These are phyloP conservation scores for Borovskyia barvae DNA, from an alignment of 208 protist species.

Conservation along the genomic window DNA sequence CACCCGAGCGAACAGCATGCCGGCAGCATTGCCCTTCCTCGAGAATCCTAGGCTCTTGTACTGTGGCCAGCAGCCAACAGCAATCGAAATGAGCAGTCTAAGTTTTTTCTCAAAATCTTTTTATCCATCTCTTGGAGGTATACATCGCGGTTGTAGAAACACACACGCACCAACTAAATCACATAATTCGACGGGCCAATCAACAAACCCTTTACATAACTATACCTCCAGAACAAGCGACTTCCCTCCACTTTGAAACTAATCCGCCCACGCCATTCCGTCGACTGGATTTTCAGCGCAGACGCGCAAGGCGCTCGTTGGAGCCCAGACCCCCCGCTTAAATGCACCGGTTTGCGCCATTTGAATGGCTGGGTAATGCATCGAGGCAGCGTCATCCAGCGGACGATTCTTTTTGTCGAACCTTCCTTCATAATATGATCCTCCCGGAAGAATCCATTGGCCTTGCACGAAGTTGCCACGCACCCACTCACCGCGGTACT, in stretches of 20 bases:
- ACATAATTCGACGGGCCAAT: background rate
- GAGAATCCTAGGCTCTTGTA: too few species aligned
- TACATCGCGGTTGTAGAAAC: background rate
- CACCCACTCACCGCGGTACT: constrained; percentile 83
- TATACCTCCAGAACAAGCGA: background rate
- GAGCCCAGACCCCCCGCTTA: constrained; percentile 75
- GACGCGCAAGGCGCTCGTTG: constrained; percentile 54
- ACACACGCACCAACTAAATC: background rate
- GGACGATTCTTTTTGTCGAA: constrained; percentile 90
- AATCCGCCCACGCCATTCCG: constrained; percentile 32
- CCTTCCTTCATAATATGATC: constrained; percentile 86
- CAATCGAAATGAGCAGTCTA: too few species aligned
- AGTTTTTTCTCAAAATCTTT: too few species aligned
- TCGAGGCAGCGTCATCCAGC: constrained; percentile 61
- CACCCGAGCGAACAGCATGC: too few species aligned
- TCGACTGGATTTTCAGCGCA: constrained; percentile 49
- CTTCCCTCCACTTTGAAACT: background rate
- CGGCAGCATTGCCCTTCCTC: too few species aligned
- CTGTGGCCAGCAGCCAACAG: too few species aligned
- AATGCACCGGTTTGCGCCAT: constrained; percentile 78
- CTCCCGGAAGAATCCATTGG: constrained; percentile 86
- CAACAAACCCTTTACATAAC: background rate
- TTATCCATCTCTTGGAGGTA: background rate
- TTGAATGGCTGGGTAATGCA: constrained; percentile 68
- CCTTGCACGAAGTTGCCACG: constrained; percentile 81